These are phyloP conservation scores for Sugiyamaella marilandica DNA, from an alignment of 805 yeast genomes.

Conservation along the genomic window DNA sequence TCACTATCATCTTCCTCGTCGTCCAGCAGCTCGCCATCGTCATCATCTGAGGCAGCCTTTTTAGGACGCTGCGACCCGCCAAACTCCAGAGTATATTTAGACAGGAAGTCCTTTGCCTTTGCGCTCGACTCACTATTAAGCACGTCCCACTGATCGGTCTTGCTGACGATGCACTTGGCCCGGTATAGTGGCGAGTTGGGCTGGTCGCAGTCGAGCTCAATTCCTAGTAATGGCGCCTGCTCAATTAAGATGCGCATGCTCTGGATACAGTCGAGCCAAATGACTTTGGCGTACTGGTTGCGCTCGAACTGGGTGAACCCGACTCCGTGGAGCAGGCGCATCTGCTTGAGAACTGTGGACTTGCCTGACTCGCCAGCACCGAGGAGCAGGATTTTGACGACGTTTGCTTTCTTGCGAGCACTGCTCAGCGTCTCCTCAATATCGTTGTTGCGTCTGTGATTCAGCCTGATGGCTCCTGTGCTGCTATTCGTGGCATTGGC, in stretches of 20 bases:
- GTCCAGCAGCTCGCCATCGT: conserved; percentile 7
- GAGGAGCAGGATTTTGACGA: conserved; percentile 58
- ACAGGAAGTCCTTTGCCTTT: conserved; percentile 62
- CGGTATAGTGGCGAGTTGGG: conserved; percentile 34
- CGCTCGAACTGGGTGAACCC: conserved; percentile 81
- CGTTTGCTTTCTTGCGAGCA: conserved; percentile 20
- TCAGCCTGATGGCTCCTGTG: not conserved
- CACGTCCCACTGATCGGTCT: conserved; percentile 9
- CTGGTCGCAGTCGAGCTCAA: conserved; percentile 61
- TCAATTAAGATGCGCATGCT: conserved; percentile 72
- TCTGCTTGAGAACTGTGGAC: conserved; percentile 85
- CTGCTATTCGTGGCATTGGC: not conserved
- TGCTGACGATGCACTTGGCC: conserved; percentile 33
- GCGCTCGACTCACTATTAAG: conserved; percentile 30
- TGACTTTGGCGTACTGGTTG: conserved; percentile 72
- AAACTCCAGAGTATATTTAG: conserved; percentile 58
- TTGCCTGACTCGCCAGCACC: conserved; percentile 97
- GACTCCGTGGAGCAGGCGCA: conserved; percentile 77
- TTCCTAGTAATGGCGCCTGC: conserved; percentile 66
- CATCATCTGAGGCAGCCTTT: not conserved
- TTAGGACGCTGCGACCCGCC: conserved; percentile 39
- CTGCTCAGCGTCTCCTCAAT: conserved; percentile 37
- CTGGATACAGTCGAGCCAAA: conserved; percentile 89
- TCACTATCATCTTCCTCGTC: not conserved
- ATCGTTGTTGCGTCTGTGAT: conserved; percentile 36